Evolutionary conservation across 306 rosid genomes (phyloP), one percentile per base, ranked within the genome.

Genomic region (Vigna unguiculata): DNA sequence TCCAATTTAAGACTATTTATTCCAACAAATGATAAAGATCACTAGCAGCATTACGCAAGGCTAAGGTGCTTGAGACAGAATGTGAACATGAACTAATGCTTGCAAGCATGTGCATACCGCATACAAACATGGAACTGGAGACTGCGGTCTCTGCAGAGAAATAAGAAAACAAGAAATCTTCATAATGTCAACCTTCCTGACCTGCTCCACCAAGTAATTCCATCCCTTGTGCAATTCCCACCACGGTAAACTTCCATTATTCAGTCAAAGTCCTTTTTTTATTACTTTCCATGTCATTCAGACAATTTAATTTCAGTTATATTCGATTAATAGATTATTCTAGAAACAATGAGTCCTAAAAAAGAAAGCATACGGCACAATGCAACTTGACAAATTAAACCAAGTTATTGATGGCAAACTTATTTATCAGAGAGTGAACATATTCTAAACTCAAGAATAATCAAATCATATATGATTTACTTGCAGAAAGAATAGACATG

Each of bases 61-160:
- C 54, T 13, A 16, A 11, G 54, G 45, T 68, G 54, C 43, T 69
- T 53, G 61, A 71, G 54, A 52, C 24, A 53, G 48, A 14, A n/a
- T 52, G 69, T 20, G 46, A 21, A 62, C 21, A 81, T 43, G 34
- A 71, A 81, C 30, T n/a, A n/a, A 78, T 61, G 55, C 54, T 47
- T n/a, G n/a, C 16, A 69, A 67, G 53, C 36, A 36, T 22, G 47
- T 43, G 45, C 9, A 12, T 51, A 41, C 9, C 24, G 36, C 9
- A 4, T 20, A 57, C 9, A 14, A 46, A 22, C 34, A 34, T 36
- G 78, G 62, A 68, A 16, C 13, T 10, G 16, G 19, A 43, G 21
- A 65, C 63, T 57, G 5, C 28, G 20, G 40, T 52, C 63, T 52
- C 54, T 45, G 51, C 62, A 54, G 58, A 43, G 8, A 25, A 58